These are phyloP conservation scores for Hyaloscypha bicolor DNA, from an alignment of 495 filamentous ascomycete genomes.

Conservation along the genomic window DNA sequence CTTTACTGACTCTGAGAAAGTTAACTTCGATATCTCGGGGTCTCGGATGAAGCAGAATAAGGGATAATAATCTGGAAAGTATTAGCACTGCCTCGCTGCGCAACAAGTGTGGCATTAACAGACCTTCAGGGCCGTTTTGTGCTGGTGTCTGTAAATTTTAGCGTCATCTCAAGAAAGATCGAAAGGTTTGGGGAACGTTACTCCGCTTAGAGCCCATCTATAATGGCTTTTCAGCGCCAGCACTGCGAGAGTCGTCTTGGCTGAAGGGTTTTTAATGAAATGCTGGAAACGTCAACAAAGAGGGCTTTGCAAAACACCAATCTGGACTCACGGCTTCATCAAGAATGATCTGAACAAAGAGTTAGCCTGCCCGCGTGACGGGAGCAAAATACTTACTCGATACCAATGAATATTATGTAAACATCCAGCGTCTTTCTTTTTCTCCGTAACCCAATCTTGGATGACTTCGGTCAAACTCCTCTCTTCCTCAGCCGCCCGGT, in stretches of 20 bases:
- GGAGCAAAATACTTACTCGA: constrained; percentile 13
- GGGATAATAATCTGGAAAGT: constrained; percentile 14
- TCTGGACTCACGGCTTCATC: constrained; percentile 21
- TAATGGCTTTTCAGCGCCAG: constrained; percentile 49
- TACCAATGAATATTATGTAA: constrained; percentile 21
- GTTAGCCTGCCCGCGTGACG: neutral
- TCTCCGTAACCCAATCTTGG: constrained; percentile 9
- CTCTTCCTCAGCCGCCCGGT: neutral
- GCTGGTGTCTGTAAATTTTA: constrained; percentile 16
- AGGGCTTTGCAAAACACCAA: neutral
- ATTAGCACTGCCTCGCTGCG: neutral
- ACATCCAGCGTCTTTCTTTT: constrained; percentile 2
- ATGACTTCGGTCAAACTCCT: neutral
- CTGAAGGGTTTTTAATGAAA: constrained; percentile 54
- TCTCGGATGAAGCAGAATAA: constrained; percentile 14
- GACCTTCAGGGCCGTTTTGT: constrained; percentile 15
- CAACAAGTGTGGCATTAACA: neutral
- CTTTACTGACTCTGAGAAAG: neutral
- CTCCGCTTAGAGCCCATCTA: constrained; percentile 48
- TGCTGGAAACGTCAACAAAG: constrained; percentile 8
- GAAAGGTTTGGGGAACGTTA: neutral
- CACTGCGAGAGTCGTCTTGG: constrained; percentile 51
- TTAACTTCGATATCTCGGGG: constrained; percentile 4
- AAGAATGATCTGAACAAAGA: constrained; percentile 16
- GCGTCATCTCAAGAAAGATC: neutral